Percentiles rank a stretch among this genome's conserved stretches.
These are phyloP conservation scores for Trichoderma sp. DNA, from an alignment of 2,329 filamentous ascomycete genomes.

Conservation along the genomic window DNA sequence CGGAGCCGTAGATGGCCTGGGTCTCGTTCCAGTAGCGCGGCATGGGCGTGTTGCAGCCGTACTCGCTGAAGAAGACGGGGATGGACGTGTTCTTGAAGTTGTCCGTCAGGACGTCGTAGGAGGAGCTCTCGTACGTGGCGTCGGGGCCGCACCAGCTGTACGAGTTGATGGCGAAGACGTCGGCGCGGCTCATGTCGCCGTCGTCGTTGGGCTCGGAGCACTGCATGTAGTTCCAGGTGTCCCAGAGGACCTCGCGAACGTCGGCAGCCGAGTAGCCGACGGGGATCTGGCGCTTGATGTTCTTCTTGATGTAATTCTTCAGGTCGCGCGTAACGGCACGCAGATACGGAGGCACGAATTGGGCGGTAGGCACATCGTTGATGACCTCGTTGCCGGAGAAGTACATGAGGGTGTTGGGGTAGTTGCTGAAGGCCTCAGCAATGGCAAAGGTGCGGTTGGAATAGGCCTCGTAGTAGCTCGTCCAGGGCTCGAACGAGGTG, in stretches of 20 bases:
- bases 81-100: constrained; percentile 68
- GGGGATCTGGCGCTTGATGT: constrained; percentile 68
- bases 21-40: constrained; percentile 79
- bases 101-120: constrained; percentile 63
- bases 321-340: constrained; percentile 76
- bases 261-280: constrained; percentile 82
- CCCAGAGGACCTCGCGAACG: constrained; percentile 71
- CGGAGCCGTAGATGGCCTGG: constrained; percentile 66
- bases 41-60: constrained; percentile 72
- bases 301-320: constrained; percentile 77
- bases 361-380: constrained; percentile 63
- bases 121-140: constrained; percentile 63
- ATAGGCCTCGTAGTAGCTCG: constrained; percentile 61
- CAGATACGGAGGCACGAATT: constrained; percentile 67
- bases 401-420: constrained; percentile 70
- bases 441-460: constrained; percentile 68
- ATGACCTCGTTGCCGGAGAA: constrained; percentile 82
- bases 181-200: constrained; percentile 65
- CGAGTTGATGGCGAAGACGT: constrained; percentile 75
- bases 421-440: constrained; percentile 67
- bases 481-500: constrained; percentile 57
- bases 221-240: constrained; percentile 75
- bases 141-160: constrained; percentile 69
- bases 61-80: constrained; percentile 82
- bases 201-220: constrained; percentile 60